Evolutionary conservation across 2,329 filamentous ascomycete species (phyloP), one percentile per base, ranked within the genome.

Genomic region (Alternaria sp.): DNA sequence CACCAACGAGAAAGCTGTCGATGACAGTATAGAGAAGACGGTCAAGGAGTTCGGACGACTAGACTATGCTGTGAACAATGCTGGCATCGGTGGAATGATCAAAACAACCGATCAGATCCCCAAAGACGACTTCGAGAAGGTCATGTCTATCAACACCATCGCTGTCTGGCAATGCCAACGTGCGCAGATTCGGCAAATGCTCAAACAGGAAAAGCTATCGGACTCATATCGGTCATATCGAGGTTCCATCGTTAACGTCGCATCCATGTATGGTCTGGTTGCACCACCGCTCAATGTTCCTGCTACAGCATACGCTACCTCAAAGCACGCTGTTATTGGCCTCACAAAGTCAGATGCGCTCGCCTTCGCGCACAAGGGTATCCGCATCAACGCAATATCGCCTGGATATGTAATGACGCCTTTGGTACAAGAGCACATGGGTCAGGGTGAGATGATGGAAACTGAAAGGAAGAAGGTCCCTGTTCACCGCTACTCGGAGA

Each of bases 301-400:
- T 8, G 79, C 83, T 15, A 84, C 81, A 2, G 82, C 85, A 18
- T 88, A 88, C 69, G 71, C 82, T 4, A 79, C 85, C 0, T 80
- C 83, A 49, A 88, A 88, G 74, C 86, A 87, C 71, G 86, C 82
- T 68, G 82, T 87, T 6, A 69, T 87, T 54, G 85, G 85, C 0
- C 77, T 89, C 49, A 87, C 85, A 9, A 84, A 81, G 70, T 82
- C 82, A 3, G 87, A 89, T 65, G 87, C 84, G 2, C 82, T 84
- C 53, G 80, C 81, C 1, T 89, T 88, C 75, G 84, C 83, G 1
- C 70, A 79, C 5, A 71, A 80, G 53, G 83, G 82, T 4, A 87
- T 89, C 60, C 84, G 87, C 53, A 86, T 89, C 74, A 89, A 89
- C 69, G 86, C 86, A 3, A 84, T 89, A n/a, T 88, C 87, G 59